phyloP scores from a whole-genome alignment of 2,329 filamentous ascomycete genomes.

The Dactylellina sp. region DNA sequence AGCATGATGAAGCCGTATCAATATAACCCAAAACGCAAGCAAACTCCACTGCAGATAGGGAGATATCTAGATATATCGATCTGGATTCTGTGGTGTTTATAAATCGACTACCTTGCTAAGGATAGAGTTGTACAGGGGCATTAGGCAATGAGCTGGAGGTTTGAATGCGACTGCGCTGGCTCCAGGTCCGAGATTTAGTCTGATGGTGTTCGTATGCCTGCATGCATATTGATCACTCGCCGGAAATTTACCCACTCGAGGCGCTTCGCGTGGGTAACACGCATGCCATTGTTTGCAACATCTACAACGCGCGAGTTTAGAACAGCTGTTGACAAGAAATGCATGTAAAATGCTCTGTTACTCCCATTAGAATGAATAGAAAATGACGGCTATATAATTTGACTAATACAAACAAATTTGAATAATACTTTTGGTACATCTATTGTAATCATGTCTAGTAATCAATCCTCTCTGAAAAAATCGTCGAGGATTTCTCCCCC shows the following conservation, averaged over 20 bases:
- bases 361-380: too few species aligned
- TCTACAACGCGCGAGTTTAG: constrained; percentile 4
- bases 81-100: too few species aligned
- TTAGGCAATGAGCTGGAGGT: background rate
- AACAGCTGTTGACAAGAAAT: too few species aligned
- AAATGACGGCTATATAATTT: too few species aligned
- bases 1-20: constrained; percentile 16
- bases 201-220: background rate
- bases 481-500: constrained; percentile 40
- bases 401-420: too few species aligned
- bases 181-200: background rate
- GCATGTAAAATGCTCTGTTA: too few species aligned
- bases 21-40: background rate
- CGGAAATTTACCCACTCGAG: constrained; percentile 10
- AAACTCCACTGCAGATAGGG: too few species aligned
- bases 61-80: too few species aligned
- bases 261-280: background rate
- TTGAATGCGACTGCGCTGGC: background rate
- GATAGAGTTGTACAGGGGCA: too few species aligned
- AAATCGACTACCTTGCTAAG: too few species aligned
- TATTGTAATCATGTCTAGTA: too few species aligned
- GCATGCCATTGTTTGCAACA: constrained; percentile 7
- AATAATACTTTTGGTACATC: too few species aligned
- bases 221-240: background rate
- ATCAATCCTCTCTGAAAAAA: constrained; percentile 17